Percentiles rank a stretch among this genome's conserved stretches.
Conservation (phyloP, 140 eudicot species). For the Cichorium intybus region DNA sequence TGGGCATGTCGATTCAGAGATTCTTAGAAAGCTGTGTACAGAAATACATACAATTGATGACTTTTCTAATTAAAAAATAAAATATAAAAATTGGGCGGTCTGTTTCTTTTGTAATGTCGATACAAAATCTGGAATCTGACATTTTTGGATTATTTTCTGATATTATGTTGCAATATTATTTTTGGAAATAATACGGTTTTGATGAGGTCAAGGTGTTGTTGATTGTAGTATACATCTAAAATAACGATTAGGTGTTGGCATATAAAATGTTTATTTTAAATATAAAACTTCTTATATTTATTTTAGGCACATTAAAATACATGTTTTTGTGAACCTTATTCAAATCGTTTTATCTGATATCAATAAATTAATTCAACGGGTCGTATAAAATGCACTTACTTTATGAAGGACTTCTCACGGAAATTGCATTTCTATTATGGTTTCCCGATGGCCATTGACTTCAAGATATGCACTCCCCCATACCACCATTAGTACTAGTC, state of each 20-base stretch:
- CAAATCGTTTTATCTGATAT: not conserved
- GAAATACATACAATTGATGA: conserved; percentile 19
- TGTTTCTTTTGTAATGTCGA: not conserved
- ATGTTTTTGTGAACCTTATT: not conserved
- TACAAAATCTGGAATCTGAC: not conserved
- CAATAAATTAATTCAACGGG: not conserved
- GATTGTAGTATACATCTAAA: not conserved
- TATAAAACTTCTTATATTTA: not conserved
- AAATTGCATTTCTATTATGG: not conserved
- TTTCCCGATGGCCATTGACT: conserved; percentile 2
- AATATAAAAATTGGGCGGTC: not conserved
- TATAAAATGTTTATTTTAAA: too few species aligned
- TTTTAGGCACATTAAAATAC: not conserved
- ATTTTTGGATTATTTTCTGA: not conserved
- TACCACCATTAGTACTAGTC: not conserved
- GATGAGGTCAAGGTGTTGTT: not conserved
- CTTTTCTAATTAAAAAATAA: not conserved
- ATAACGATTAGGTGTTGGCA: too few species aligned
- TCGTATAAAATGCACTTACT: not conserved
- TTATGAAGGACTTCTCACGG: not conserved
- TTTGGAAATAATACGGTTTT: not conserved
- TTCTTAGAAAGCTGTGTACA: conserved; percentile 38
- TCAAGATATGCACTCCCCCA: conserved; percentile 9
- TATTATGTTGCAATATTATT: not conserved
- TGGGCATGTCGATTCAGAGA: conserved; percentile 4